These are phyloP conservation scores for Monosporascus cannonballus DNA, from an alignment of 2,329 filamentous ascomycete genomes.

Conservation along the genomic window DNA sequence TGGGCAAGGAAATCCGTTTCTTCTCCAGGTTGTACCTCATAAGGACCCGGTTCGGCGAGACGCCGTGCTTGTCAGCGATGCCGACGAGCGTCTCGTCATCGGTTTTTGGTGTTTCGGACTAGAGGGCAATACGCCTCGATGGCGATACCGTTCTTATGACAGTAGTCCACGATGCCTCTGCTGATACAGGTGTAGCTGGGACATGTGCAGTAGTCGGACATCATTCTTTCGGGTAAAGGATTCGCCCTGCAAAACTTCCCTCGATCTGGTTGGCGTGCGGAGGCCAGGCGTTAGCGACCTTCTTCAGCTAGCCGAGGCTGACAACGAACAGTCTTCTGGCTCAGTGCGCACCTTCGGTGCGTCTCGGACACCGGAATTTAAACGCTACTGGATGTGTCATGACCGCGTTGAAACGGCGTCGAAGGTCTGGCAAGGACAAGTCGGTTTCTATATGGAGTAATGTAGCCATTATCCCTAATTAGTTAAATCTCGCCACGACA, in stretches of 20 bases:
- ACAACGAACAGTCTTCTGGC: too few relatives aligned
- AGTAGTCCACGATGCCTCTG: slow-evolving; percentile 39
- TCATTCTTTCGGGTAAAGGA: too few relatives aligned
- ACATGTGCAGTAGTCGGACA: too few relatives aligned
- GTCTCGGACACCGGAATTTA: too few relatives aligned
- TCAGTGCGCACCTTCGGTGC: too few relatives aligned
- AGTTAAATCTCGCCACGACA: too few relatives aligned
- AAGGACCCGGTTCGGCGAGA: slow-evolving; percentile 58
- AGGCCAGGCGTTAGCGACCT: slow-evolving; percentile 59
- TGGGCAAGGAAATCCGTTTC: slow-evolving; percentile 61
- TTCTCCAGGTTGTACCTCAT: slow-evolving; percentile 67
- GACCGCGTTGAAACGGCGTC: too few relatives aligned
- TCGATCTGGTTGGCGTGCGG: slow-evolving; percentile 60
- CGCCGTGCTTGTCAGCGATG: slow-evolving; percentile 54
- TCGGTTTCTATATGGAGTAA: too few relatives aligned
- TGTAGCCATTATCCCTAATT: too few relatives aligned
- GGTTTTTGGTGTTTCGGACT: slow-evolving; percentile 53
- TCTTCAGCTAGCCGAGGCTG: too few relatives aligned
- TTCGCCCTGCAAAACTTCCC: slow-evolving; percentile 34
- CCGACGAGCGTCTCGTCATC: slow-evolving; percentile 50
- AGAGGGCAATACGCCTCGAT: slow-evolving; percentile 48
- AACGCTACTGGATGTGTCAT: too few relatives aligned
- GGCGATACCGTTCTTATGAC: slow-evolving; percentile 53
- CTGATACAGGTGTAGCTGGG: slow-evolving; percentile 64
- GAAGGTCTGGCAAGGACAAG: too few relatives aligned